Evolutionary conservation across 2,329 filamentous ascomycete genomes (phyloP), one percentile per base, ranked within the genome.

Genomic region (Cercospora sp.): DNA sequence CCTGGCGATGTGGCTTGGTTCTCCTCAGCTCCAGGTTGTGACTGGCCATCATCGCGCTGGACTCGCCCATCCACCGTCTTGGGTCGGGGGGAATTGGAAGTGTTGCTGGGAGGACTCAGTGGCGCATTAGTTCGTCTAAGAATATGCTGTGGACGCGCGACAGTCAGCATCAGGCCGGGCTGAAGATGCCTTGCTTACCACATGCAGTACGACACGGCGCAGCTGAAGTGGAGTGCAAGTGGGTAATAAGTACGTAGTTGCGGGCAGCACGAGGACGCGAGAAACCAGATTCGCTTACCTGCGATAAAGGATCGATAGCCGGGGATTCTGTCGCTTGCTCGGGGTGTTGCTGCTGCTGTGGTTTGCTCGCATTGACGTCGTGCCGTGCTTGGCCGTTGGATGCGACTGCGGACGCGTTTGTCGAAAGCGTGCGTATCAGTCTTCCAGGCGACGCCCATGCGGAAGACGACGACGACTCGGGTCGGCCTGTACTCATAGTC

Each of bases 71-170:
- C 77, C 61, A 66, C 74, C 53, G 71, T 77, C 64, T 33, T 79
- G 81, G 68, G 82, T 80, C 67, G 84, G 78, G 69, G 63, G n/a
- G 63, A 60, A 33, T 51, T 55, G 36, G 62, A 48, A 70, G 81
- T 60, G 48, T 39, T 57, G 59, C 48, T 61, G 9, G 59, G 63
- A 48, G 63, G 88, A 83, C 48, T 65, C 51, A 70, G 67, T 65
- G 87, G 84, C 51, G 89, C 90, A 74, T 88, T 90, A 64, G 89
- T 91, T 72, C 90, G 87, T 75, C 89, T 85, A 63, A 91, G 80
- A 68, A 86, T 85, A 77, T 86, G 84, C 83, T 86, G 70, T 68
- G 58, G 69, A 63, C 61, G 63, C 65, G 67, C 64, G 45, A 68
- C 66, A 64, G 67, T 72, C 67, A 73, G 72, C 65, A 71, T 67